Percentiles rank a stretch among this genome's conserved stretches.
phyloP scores from a whole-genome alignment of 2,329 filamentous ascomycete genomes.

The Curvularia lunata region DNA sequence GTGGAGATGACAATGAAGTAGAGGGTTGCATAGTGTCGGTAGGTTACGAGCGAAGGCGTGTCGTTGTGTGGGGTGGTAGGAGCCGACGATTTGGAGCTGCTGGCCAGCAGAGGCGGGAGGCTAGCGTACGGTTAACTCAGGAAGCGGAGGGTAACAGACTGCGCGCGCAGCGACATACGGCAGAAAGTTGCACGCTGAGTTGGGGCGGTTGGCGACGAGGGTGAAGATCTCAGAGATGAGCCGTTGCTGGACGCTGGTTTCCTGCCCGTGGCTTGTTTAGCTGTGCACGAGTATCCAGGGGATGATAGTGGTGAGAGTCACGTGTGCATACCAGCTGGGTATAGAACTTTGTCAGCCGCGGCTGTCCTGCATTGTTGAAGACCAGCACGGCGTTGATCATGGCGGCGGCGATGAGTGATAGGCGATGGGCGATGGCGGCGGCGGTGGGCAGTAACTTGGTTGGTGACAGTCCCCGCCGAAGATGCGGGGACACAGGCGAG shows the following conservation, averaged over 20 bases:
- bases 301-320: constrained; percentile 23
- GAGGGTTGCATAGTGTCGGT: constrained; percentile 96
- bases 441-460: neutral
- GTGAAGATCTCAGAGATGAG: constrained; percentile 97
- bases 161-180: constrained; percentile 57
- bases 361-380: constrained; percentile 98
- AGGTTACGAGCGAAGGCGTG: constrained; percentile 92
- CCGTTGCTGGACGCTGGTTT: constrained; percentile 95
- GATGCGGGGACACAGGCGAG: constrained; percentile 15
- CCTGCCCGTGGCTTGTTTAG: constrained; percentile 59
- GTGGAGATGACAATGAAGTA: constrained; percentile 99
- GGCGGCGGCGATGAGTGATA: constrained; percentile 16
- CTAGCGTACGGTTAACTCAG: constrained; percentile 60
- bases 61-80: constrained; percentile 74
- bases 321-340: constrained; percentile 77
- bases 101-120: constrained; percentile 67
- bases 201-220: constrained; percentile 87
- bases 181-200: constrained; percentile 97
- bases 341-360: constrained; percentile 97
- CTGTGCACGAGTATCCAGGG: neutral
- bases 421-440: neutral
- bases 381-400: constrained; percentile 99
- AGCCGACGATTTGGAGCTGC: constrained; percentile 53
- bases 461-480: neutral
- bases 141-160: constrained; percentile 21